Evolutionary conservation across 2,329 filamentous ascomycete species (phyloP).

Genomic region (Neurospora sp.): DNA sequence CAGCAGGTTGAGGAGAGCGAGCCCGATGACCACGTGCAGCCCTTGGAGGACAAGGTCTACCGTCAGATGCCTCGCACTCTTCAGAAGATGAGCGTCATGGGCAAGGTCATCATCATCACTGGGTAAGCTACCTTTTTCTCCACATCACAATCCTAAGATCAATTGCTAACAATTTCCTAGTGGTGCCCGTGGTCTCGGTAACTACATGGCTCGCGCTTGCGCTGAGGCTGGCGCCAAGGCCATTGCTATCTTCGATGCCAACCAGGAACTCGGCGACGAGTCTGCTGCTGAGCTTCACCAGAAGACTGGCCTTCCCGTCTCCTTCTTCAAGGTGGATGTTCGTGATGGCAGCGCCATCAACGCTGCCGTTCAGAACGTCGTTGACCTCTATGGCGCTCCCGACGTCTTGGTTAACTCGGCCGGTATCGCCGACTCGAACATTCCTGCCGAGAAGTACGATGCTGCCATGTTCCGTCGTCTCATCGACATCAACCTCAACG

Average conservation of each 20-base stretch:
- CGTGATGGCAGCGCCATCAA: conserved; percentile 61
- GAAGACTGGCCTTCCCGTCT: conserved; percentile 62
- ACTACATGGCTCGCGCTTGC: conserved; percentile 69
- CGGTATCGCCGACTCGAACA: conserved; percentile 75
- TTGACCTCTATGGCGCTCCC: conserved; percentile 55
- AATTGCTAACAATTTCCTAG: conserved; percentile 30
- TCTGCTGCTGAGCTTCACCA: conserved; percentile 59
- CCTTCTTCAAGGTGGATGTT: conserved; percentile 72
- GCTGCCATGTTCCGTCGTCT: conserved; percentile 66
- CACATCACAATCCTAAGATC: not conserved
- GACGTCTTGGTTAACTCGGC: conserved; percentile 73
- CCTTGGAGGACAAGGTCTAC: conserved; percentile 44
- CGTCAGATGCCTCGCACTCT: conserved; percentile 52
- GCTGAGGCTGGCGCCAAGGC: conserved; percentile 66
- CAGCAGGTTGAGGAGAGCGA: conserved; percentile 27
- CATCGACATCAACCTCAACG: conserved; percentile 74
- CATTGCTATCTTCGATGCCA: conserved; percentile 66
- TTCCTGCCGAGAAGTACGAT: conserved; percentile 70
- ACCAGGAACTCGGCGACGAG: conserved; percentile 63
- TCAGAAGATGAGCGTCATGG: conserved; percentile 58
- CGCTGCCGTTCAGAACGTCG: conserved; percentile 56
- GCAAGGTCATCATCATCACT: conserved; percentile 63
- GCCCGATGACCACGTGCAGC: conserved; percentile 34
- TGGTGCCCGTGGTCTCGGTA: conserved; percentile 66
- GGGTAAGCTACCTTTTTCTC: conserved; percentile 38